phyloP scores from a whole-genome alignment of 1,284 basidiomycete species.

The Chiua sp. region DNA sequence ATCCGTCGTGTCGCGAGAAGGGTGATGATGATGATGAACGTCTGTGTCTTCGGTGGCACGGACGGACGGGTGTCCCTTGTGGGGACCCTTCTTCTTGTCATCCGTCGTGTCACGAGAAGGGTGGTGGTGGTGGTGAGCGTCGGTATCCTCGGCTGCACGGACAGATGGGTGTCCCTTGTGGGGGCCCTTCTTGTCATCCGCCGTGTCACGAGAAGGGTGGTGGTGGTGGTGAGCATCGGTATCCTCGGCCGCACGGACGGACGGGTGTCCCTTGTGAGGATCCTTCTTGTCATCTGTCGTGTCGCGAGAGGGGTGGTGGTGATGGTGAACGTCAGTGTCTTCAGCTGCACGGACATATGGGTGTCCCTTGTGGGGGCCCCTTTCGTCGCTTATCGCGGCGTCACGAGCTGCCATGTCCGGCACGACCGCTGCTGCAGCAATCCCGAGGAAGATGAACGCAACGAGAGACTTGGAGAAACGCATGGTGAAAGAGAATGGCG shows the following conservation, averaged over 20 bases:
- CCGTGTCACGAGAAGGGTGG: not conserved
- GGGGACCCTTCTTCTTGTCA: not conserved
- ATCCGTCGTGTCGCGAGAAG: not conserved
- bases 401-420: constrained; percentile 9
- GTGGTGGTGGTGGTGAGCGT: not conserved
- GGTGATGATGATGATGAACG: too few relatives aligned
- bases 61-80: not conserved
- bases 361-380: not conserved
- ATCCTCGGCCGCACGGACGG: not conserved
- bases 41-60: not conserved
- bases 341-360: not conserved
- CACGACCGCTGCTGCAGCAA: constrained; percentile 3
- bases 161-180: not conserved
- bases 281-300: not conserved
- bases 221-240: too few relatives aligned
- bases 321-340: not conserved
- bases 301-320: not conserved
- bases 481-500: constrained; percentile 5
- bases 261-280: not conserved
- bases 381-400: not conserved
- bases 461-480: constrained; percentile 16
- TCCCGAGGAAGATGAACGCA: constrained; percentile 15
- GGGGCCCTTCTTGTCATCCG: not conserved
- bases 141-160: not conserved
- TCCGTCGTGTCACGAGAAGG: not conserved